These are phyloP conservation scores for Akanthomyces muscarius DNA, from an alignment of 2,329 filamentous ascomycete species.

Conservation along the genomic window DNA sequence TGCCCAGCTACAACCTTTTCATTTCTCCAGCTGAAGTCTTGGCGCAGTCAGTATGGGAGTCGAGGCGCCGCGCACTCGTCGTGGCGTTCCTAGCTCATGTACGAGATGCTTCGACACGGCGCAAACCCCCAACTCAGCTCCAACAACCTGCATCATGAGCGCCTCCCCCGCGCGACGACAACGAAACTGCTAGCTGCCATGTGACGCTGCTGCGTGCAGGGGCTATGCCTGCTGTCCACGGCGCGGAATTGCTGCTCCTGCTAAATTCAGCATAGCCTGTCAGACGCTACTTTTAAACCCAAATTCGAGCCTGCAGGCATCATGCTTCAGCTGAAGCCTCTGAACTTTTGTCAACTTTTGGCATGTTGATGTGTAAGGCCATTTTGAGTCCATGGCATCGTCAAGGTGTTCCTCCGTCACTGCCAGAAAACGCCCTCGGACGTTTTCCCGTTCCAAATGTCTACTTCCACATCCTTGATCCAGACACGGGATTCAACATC, in stretches of 20 bases:
- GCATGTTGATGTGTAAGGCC: too few species aligned
- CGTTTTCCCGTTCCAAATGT: neutral
- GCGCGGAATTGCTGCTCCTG: neutral
- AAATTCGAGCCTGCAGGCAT: constrained; percentile 6
- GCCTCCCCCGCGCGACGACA: constrained; percentile 8
- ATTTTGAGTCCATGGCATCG: neutral
- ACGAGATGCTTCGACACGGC: neutral
- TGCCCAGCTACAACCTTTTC: neutral
- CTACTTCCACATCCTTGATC: neutral
- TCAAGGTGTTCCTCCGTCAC: neutral
- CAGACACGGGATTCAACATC: neutral
- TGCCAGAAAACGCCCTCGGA: neutral
- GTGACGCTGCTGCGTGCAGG: neutral
- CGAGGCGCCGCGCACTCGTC: neutral
- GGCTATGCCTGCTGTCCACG: neutral
- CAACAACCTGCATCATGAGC: neutral
- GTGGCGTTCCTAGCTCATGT: neutral
- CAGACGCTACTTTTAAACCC: constrained; percentile 13
- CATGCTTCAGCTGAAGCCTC: neutral
- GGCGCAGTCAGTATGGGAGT: neutral
- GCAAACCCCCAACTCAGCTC: neutral
- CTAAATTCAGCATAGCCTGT: constrained; percentile 2
- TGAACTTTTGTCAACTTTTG: neutral
- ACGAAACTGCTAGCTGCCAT: neutral
- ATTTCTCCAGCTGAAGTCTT: neutral